Conservation (phyloP, 176 grass and related monocot genomes). For the Lolium perenne region DNA sequence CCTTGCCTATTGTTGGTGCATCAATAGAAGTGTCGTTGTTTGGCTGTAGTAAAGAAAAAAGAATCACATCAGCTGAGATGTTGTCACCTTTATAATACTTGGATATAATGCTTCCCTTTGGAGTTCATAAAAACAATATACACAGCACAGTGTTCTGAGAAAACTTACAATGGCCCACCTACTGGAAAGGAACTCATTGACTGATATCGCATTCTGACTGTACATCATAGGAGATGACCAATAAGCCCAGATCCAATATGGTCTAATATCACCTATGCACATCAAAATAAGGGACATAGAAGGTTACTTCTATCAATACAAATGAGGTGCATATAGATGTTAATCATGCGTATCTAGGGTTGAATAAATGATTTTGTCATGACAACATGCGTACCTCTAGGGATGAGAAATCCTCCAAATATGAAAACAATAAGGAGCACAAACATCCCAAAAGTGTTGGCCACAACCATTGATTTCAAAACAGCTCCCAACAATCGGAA, state of each 20-base stretch:
- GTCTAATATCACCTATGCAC: slow-evolving; percentile 72
- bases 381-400: slow-evolving; percentile 55
- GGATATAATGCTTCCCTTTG: too few relatives aligned
- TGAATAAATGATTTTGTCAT: slow-evolving; percentile 8
- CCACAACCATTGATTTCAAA: slow-evolving; percentile 72
- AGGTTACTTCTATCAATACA: slow-evolving; percentile 10
- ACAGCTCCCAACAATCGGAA: slow-evolving; percentile 78
- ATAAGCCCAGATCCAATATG: slow-evolving; percentile 93
- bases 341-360: neutral
- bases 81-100: neutral
- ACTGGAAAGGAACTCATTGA: slow-evolving; percentile 85
- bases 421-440: slow-evolving; percentile 68
- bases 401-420: slow-evolving; percentile 82
- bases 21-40: slow-evolving; percentile 60
- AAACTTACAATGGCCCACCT: slow-evolving; percentile 75
- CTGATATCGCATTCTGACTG: slow-evolving; percentile 73
- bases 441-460: slow-evolving; percentile 77
- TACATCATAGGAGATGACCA: slow-evolving; percentile 95
- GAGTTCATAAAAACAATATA: neutral
- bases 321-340: neutral
- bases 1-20: slow-evolving; percentile 68
- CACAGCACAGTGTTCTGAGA: neutral
- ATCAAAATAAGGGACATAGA: slow-evolving; percentile 16
- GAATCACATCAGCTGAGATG: neutral
- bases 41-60: slow-evolving; percentile 47